phyloP scores from a whole-genome alignment of 2,329 filamentous ascomycete species.

The Diaporthe batatas region DNA sequence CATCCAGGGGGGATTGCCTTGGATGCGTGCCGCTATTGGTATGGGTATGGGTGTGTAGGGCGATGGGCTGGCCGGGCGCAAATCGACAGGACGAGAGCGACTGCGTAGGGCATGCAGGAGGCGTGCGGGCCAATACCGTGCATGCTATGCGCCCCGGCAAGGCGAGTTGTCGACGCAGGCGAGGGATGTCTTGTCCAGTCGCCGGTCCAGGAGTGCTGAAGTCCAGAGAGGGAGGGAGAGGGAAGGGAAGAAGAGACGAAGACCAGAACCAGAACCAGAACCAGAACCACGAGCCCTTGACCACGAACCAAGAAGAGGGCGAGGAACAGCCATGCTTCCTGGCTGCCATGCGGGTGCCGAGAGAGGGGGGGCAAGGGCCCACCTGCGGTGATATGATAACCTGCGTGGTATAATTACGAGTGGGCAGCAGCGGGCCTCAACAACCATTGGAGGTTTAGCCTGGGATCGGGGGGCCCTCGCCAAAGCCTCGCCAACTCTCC shows the following conservation, averaged over 20 bases:
- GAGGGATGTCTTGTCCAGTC: conserved; percentile 30
- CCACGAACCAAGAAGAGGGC: not conserved
- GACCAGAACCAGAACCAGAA: not conserved
- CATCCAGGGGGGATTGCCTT: conserved; percentile 38
- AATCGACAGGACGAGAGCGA: conserved; percentile 42
- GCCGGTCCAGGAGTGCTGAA: not conserved
- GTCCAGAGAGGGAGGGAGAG: not conserved
- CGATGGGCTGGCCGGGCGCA: conserved; percentile 12
- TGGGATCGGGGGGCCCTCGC: conserved; percentile 29
- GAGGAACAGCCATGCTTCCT: not conserved
- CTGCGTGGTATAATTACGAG: conserved; percentile 40
- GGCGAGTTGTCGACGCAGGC: conserved; percentile 36
- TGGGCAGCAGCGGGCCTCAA: conserved; percentile 40
- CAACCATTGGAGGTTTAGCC: conserved; percentile 37
- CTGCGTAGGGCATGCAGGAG: conserved; percentile 38
- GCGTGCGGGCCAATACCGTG: conserved; percentile 36
- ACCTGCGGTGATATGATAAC: conserved; percentile 31
- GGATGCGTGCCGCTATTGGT: conserved; percentile 22
- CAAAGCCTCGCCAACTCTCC: conserved; percentile 9
- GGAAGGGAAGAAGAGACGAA: conserved; percentile 12
- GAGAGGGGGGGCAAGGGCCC: conserved; percentile 6
- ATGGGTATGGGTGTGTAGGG: conserved; percentile 34
- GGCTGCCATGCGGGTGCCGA: conserved; percentile 9
- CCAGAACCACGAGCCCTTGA: conserved; percentile 1
- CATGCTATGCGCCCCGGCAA: conserved; percentile 33